Percentiles rank a stretch among this genome's conserved stretches.
Evolutionary conservation across 306 rosid species (phyloP).

Genomic region (Lagenaria siceraria): DNA sequence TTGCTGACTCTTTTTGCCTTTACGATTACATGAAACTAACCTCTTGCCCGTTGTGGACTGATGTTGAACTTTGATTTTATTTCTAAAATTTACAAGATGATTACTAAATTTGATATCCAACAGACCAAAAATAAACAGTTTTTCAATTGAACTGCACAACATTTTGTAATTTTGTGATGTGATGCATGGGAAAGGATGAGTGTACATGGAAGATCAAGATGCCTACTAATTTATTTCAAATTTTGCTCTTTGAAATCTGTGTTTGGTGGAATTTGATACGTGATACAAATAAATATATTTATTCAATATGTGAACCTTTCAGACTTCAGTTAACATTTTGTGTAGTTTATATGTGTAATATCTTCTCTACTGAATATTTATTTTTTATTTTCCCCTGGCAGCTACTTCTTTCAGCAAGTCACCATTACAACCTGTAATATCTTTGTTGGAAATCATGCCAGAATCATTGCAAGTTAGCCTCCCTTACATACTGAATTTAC

Average conservation of each 20-base stretch:
- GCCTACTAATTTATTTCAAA: neutral
- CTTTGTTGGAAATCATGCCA: slow-evolving; percentile 51
- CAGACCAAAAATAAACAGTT: neutral
- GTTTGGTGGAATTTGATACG: neutral
- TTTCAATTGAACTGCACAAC: neutral
- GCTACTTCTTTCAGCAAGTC: slow-evolving; percentile 73
- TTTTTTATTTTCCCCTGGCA: slow-evolving; percentile 18
- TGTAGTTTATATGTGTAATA: neutral
- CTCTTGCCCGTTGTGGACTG: neutral
- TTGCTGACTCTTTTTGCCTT: neutral
- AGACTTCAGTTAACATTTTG: neutral
- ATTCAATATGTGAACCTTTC: neutral
- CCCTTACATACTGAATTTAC: slow-evolving; percentile 35
- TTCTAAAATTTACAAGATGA: neutral
- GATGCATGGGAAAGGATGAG: neutral
- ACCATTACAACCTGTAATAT: slow-evolving; percentile 33
- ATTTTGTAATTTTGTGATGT: neutral
- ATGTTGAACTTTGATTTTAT: neutral
- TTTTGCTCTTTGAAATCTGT: neutral
- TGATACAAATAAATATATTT: neutral
- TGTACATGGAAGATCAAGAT: neutral
- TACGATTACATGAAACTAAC: neutral
- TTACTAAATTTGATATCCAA: neutral
- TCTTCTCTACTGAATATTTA: slow-evolving; percentile 3
- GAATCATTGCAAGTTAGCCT: slow-evolving; percentile 32